Evolutionary conservation across 1,284 basidiomycete genomes (phyloP), one percentile per base, ranked within the genome.

Genomic region (Grifola frondosa): DNA sequence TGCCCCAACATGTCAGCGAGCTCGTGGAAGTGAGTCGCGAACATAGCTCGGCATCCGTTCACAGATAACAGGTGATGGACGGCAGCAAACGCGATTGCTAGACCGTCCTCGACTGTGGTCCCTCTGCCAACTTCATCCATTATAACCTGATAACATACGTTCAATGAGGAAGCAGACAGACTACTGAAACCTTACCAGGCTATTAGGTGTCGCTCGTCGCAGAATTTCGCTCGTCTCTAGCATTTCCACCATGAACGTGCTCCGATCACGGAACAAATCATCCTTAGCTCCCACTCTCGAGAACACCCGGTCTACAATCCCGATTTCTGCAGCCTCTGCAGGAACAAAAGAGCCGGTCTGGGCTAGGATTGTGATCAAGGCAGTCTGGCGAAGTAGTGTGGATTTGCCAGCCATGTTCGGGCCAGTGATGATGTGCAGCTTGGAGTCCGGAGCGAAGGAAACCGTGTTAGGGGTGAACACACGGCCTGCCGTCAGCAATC

Each of bases 71-170:
- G 77, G 59, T 96, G 85, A 59, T 94, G 81, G 11, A 97, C 73
- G 2, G 93, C 85, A 1, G 92, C 90, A 62, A 92, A 98, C 1
- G 95, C 94, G 34, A 99, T 92, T 0, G 94, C 88, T 13, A 98
- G 68, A 4, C 97, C 96, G 53, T 97, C 94, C 44, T 84, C 78
- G 5, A 95, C 84, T 0, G 93, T 94, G 3, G 97, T 99, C 16
- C 96, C 96, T 52, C 96, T 75, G 3, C 96, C 96, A 15, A 99
- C 90, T 68, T 99, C 96, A 61, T 97, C 94, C 90, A 97, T 95
- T 52, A 97, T 94, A 15, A 97, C 89, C 90, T 91, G n/a, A 28
- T 12, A 16, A 34, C 35, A 32, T 5, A 40, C 15, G n/a, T n/a
- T n/a, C n/a, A n/a, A n/a, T n/a, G n/a, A n/a, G 28, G 25, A 4